These are phyloP conservation scores for Lepidopterella palustris DNA, from an alignment of 495 filamentous ascomycete genomes.

Conservation along the genomic window DNA sequence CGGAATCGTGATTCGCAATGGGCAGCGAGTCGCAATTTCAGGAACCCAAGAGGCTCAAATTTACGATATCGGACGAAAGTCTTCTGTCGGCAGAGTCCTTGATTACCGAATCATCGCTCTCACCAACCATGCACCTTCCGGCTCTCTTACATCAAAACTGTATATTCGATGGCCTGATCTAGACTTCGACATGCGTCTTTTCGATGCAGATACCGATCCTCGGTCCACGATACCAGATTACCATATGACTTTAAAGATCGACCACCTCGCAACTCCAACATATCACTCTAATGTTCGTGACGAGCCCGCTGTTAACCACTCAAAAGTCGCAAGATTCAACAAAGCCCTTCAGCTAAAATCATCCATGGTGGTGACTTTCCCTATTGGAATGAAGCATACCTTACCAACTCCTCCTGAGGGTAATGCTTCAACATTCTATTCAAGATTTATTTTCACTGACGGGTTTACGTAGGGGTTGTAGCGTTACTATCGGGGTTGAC, in stretches of 20 bases:
- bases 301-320: conserved; percentile 5
- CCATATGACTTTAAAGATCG: conserved; percentile 2
- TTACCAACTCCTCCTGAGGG: conserved; percentile 7
- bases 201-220: background rate
- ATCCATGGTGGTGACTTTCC: conserved; percentile 4
- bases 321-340: conserved; percentile 4
- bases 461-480: conserved; percentile 4
- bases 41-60: conserved; percentile 1
- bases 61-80: conserved; percentile 6
- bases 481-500: conserved; percentile 11
- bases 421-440: background rate
- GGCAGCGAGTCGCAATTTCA: background rate
- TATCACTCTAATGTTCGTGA: conserved; percentile 10
- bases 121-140: background rate
- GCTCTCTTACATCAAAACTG: conserved; percentile 5
- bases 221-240: background rate
- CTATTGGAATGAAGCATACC: background rate
- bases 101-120: conserved; percentile 5
- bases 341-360: conserved; percentile 9
- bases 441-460: background rate
- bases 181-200: conserved; percentile 7
- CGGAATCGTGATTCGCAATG: conserved; percentile 4
- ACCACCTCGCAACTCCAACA: conserved; percentile 6
- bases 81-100: background rate
- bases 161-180: conserved; percentile 12